Conservation (phyloP, 306 rosid genomes). For the Vicia sativa region DNA sequence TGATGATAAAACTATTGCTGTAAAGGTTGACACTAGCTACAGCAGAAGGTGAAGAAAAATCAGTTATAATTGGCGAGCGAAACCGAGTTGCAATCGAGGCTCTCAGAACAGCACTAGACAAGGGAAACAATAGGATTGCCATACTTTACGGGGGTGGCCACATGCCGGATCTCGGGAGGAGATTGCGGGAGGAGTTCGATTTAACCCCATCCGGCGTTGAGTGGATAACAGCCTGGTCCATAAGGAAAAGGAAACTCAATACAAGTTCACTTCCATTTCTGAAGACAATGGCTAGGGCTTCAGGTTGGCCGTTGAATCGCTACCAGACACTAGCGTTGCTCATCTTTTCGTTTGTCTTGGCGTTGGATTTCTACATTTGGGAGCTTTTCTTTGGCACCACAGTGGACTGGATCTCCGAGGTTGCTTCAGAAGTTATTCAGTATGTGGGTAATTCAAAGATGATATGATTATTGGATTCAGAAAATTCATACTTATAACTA, state of each 20-base stretch:
- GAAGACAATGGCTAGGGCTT: slow-evolving; percentile 69
- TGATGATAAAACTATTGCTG: slow-evolving; percentile 37
- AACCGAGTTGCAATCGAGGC: slow-evolving; percentile 77
- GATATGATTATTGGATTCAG: slow-evolving; percentile 45
- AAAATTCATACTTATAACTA: slow-evolving; percentile 22
- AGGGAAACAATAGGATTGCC: slow-evolving; percentile 82
- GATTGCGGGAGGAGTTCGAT: slow-evolving; percentile 82
- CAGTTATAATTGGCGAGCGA: slow-evolving; percentile 88
- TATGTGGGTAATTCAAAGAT: slow-evolving; percentile 53
- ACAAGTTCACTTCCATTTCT: slow-evolving; percentile 80
- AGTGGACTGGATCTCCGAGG: slow-evolving; percentile 61
- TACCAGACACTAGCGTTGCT: slow-evolving; percentile 93
- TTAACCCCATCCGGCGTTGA: slow-evolving; percentile 66
- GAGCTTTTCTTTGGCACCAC: slow-evolving; percentile 85
- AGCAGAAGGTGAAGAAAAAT: slow-evolving; percentile 76
- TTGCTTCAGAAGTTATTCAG: slow-evolving; percentile 49
- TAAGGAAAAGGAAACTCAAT: slow-evolving; percentile 54
- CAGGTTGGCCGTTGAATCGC: slow-evolving; percentile 98
- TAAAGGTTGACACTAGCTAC: slow-evolving; percentile 78
- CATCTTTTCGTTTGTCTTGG: slow-evolving; percentile 82
- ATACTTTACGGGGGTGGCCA: slow-evolving; percentile 98
- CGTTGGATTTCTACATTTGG: slow-evolving; percentile 95
- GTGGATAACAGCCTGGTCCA: slow-evolving; percentile 95
- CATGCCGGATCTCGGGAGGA: slow-evolving; percentile 94
- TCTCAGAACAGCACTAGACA: slow-evolving; percentile 57